Conservation (phyloP, 768 basidiomycete genomes). For the Mycena floridula region DNA sequence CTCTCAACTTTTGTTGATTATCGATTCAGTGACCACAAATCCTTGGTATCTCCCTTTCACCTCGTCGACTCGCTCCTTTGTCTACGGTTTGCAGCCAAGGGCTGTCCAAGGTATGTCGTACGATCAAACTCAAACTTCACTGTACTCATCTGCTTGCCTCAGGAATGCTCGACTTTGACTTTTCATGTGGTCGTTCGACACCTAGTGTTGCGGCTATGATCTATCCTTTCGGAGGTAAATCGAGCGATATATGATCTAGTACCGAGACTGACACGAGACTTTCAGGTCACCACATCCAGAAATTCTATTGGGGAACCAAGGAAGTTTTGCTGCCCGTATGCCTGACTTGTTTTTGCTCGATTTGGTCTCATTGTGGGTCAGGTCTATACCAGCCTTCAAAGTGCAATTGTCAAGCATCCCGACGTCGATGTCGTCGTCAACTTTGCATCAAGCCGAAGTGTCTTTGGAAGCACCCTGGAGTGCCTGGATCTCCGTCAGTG, state of each 20-base stretch:
- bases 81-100: constrained; percentile 97
- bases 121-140: not conserved
- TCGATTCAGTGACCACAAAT: constrained; percentile 35
- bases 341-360: too few relatives aligned
- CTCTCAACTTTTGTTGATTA: too few relatives aligned
- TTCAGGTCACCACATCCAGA: constrained; percentile 99
- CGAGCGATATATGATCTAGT: too few relatives aligned
- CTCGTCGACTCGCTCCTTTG: constrained; percentile 89
- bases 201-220: constrained; percentile 99
- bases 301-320: constrained; percentile 99
- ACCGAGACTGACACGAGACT: too few relatives aligned
- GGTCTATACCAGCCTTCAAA: constrained; percentile 44
- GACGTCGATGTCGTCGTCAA: constrained; percentile 98
- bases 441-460: constrained; percentile 92
- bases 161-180: constrained; percentile 92
- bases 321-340: constrained; percentile 98
- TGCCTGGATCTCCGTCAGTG: too few relatives aligned
- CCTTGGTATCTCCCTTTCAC: constrained; percentile 92
- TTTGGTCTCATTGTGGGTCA: too few relatives aligned
- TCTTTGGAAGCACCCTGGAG: constrained; percentile 93
- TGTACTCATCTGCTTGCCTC: not conserved
- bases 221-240: constrained; percentile 99
- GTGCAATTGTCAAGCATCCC: constrained; percentile 90
- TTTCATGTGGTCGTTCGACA: constrained; percentile 85
- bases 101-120: constrained; percentile 86